phyloP scores from a whole-genome alignment of 2,329 filamentous ascomycete genomes.

The Xylaria digitata region DNA sequence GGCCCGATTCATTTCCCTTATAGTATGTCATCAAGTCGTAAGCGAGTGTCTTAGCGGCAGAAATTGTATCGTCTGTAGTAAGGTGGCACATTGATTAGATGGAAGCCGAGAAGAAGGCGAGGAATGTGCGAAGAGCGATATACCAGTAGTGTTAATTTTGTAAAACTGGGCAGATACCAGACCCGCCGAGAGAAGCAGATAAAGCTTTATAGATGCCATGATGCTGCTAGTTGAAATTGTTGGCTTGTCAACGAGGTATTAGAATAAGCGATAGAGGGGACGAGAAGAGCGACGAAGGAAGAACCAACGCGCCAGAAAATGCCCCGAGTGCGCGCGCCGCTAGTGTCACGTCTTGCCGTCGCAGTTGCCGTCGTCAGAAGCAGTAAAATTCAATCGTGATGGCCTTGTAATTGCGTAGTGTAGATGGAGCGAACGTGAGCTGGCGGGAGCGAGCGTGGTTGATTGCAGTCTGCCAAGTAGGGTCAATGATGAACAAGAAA shows the following conservation, averaged over 20 bases:
- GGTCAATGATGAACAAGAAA: not conserved
- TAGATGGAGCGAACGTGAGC: not conserved
- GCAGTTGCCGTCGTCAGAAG: not conserved
- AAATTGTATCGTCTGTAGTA: constrained; percentile 64
- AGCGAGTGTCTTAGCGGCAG: constrained; percentile 48
- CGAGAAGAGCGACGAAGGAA: constrained; percentile 4
- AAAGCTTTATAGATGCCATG: constrained; percentile 31
- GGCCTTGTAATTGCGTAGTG: not conserved
- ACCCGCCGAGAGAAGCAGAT: constrained; percentile 30
- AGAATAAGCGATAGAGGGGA: constrained; percentile 11
- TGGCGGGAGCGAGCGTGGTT: constrained; percentile 12
- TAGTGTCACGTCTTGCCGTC: not conserved
- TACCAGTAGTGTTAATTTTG: constrained; percentile 44
- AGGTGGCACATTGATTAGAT: constrained; percentile 25
- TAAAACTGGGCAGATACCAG: constrained; percentile 36
- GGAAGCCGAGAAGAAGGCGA: not conserved
- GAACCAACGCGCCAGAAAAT: constrained; percentile 2
- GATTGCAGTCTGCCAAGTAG: not conserved
- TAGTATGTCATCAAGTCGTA: constrained; percentile 50
- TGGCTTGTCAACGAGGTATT: not conserved
- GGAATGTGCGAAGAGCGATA: constrained; percentile 11
- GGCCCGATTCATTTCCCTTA: constrained; percentile 50
- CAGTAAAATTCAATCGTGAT: not conserved
- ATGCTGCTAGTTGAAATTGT: not conserved
- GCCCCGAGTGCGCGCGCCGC: constrained; percentile 7